Evolutionary conservation across 2,329 filamentous ascomycete genomes (phyloP).

Genomic region (Clonostachys sp.): DNA sequence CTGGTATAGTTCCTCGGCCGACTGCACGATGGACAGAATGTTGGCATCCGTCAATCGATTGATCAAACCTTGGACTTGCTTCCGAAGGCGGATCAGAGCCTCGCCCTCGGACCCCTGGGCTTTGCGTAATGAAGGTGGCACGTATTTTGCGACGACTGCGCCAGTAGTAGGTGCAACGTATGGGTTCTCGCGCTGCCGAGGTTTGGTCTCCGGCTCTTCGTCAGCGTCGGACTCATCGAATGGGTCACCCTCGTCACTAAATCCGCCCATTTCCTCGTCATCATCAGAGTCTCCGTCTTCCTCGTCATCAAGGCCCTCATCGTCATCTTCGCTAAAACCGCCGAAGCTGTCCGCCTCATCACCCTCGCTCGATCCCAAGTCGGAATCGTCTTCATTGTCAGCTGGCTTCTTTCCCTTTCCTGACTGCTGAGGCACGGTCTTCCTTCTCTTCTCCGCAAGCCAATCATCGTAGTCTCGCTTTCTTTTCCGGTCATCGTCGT

Average conservation of each 20-base stretch:
- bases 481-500: conserved; percentile 50
- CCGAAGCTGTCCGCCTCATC: conserved; percentile 13
- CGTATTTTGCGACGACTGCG: conserved; percentile 63
- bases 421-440: conserved; percentile 21
- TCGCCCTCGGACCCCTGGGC: conserved; percentile 61
- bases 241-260: conserved; percentile 19
- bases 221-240: conserved; percentile 34
- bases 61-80: conserved; percentile 81
- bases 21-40: conserved; percentile 74
- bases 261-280: conserved; percentile 4
- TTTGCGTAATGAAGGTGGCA: conserved; percentile 79
- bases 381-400: conserved; percentile 8
- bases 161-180: conserved; percentile 68
- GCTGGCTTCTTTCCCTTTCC: background rate
- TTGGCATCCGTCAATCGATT: conserved; percentile 93
- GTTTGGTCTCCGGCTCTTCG: conserved; percentile 22
- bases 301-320: conserved; percentile 4
- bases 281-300: conserved; percentile 26
- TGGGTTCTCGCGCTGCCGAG: conserved; percentile 71
- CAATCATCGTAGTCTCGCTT: conserved; percentile 55
- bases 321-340: conserved; percentile 8
- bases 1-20: conserved; percentile 79
- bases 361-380: conserved; percentile 11
- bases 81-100: conserved; percentile 61
- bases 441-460: conserved; percentile 53